Conservation (phyloP, 208 protist genomes). For the Acanthamoeba divionensis region DNA sequence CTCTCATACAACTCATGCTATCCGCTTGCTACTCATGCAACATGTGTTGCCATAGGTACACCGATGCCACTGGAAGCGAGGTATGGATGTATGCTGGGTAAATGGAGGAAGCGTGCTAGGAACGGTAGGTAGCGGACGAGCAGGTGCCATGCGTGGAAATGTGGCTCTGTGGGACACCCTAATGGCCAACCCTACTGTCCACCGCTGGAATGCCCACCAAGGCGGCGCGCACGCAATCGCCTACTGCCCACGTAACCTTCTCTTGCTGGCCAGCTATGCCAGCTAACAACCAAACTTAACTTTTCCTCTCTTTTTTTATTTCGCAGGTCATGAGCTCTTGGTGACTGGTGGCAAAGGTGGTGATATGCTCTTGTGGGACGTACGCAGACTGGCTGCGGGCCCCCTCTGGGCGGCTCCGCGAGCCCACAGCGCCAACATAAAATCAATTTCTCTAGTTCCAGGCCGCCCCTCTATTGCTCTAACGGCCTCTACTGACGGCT, state of each 20-base stretch:
- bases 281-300: no score
- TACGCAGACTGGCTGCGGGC: neutral
- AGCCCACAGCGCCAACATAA: neutral
- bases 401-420: neutral
- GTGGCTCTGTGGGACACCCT: constrained; percentile 40
- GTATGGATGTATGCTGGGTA: neutral
- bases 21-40: no score
- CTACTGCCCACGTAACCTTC: constrained; percentile 12
- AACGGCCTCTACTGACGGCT: neutral
- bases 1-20: neutral
- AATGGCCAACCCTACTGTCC: constrained; percentile 17
- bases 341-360: constrained; percentile 15
- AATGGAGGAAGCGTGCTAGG: constrained; percentile 30
- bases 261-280: no score
- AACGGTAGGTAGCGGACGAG: neutral
- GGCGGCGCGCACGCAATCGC: constrained; percentile 11
- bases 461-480: neutral
- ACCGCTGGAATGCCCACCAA: neutral
- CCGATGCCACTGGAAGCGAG: neutral
- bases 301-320: no score
- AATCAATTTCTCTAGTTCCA: neutral
- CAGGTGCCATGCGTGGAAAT: constrained; percentile 6
- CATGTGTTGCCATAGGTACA: neutral
- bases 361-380: constrained; percentile 1
- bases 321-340: neutral